A percentile compares a stretch with the other conserved stretches of the same genome.
Evolutionary conservation across 2,329 filamentous ascomycete genomes (phyloP).

Genomic region (Lasiodiplodia citricola): DNA sequence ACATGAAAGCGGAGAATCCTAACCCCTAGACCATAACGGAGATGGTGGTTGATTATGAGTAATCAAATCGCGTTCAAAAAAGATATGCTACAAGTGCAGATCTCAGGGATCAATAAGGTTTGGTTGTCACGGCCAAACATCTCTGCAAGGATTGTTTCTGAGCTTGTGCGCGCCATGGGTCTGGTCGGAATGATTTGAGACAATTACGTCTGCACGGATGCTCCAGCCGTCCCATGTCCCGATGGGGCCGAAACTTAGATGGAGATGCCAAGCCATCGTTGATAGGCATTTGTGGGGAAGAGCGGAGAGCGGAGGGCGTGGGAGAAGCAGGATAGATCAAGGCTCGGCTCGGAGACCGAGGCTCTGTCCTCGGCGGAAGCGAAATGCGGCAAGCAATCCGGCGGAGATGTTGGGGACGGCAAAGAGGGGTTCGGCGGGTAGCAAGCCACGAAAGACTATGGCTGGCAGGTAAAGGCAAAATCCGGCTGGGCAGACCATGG

Average conservation of each 20-base stretch:
- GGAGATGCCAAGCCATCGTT: not conserved
- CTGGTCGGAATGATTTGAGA: not conserved
- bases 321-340: not conserved
- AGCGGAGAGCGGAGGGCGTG: not conserved
- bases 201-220: not conserved
- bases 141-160: too few relatives aligned
- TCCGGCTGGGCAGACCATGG: not conserved
- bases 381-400: not conserved
- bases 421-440: not conserved
- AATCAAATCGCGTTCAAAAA: rapidly evolving
- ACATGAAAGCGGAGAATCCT: slow-evolving; percentile 27
- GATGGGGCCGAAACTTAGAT: not conserved
- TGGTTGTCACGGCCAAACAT: too few relatives aligned
- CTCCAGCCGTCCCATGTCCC: not conserved
- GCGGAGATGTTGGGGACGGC: not conserved
- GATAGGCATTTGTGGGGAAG: not conserved
- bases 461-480: not conserved
- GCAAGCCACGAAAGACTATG: not conserved
- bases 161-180: not conserved
- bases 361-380: not conserved
- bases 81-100: not conserved
- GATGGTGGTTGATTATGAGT: not conserved
- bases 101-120: not conserved
- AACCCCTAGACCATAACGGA: slow-evolving; percentile 29
- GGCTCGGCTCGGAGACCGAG: not conserved